Evolutionary conservation across 2,329 filamentous ascomycete species (phyloP), one percentile per base, ranked within the genome.

Genomic region (Madurella fahalii): DNA sequence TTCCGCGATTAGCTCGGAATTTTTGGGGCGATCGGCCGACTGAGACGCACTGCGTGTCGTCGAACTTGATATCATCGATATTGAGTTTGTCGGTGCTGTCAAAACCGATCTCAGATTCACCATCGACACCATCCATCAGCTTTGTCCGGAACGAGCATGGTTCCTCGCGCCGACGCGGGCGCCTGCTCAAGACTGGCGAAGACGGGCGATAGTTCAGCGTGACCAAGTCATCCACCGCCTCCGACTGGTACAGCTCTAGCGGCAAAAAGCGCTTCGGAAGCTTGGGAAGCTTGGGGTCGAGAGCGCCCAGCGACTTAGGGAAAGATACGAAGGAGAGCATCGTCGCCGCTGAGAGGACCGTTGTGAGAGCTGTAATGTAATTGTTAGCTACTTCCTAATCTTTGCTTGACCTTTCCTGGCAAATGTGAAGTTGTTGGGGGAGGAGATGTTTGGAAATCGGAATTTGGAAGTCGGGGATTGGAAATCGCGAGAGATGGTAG

Each of bases 31-130:
- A 50, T 13, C 61, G 59, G 16, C 52, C 52, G n/a, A 63, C 45
- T 4, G 57, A 54, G 42, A 63, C 48, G 43, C 61, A 61, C 40
- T 58, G 43, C 12, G 42, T 5, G 18, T 63, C 59, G 42, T 58
- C 59, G n/a, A 61, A 60, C 12, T 30, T 47, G 39, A 59, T 41
- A 25, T 42, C 31, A 2, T 49, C 41, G 30, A 7, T 40, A 16
- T 43, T 46, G 45, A 54, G 20, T 16, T 53, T 47, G 17, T 51
- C 52, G 37, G 52, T 49, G 47, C 43, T 47, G 32, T 50, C 46
- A 15, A 52, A 39, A 8, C 9, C 17, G 9, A 56, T n/a, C 13
- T 53, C 43, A 40, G 46, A n/a, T 8, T 49, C 53, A 18, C 32
- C 11, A 32, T 52, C 57, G 13, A 47, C n/a, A 12, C 18, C 42